Evolutionary conservation across 257 asterid genomes (phyloP).

Genomic region (Primulina huaijiensis): DNA sequence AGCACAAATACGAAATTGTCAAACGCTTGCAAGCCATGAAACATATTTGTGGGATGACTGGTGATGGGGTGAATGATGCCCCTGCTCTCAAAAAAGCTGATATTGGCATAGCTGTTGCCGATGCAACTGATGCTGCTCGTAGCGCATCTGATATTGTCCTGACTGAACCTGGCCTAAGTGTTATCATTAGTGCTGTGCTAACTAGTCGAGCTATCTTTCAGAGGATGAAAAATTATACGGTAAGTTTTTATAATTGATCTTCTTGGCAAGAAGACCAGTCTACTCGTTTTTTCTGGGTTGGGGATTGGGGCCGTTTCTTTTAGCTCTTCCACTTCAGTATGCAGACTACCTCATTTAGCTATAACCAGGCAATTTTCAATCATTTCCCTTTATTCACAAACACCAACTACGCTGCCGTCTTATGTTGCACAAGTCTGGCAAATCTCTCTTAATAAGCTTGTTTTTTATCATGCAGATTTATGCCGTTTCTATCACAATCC

Average conservation of each 20-base stretch:
- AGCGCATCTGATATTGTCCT: conserved; percentile 43
- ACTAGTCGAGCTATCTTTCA: conserved; percentile 44
- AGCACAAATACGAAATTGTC: conserved; percentile 42
- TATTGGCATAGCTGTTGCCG: conserved; percentile 44
- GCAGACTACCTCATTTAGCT: neutral
- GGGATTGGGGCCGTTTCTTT: neutral
- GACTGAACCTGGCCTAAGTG: conserved; percentile 43
- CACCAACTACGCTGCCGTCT: neutral
- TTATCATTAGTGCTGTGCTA: conserved; percentile 41
- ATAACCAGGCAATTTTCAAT: neutral
- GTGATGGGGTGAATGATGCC: conserved; percentile 48
- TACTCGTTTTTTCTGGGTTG: neutral
- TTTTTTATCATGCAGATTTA: conserved; percentile 32
- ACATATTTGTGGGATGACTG: conserved; percentile 46
- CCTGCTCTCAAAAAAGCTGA: conserved; percentile 45
- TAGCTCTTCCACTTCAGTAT: neutral
- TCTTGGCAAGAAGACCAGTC: neutral
- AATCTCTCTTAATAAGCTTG: neutral
- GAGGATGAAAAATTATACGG: conserved; percentile 44
- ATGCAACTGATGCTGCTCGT: conserved; percentile 47
- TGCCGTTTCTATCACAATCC: conserved; percentile 53
- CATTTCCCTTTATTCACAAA: neutral
- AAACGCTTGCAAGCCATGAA: conserved; percentile 34
- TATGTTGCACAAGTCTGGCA: neutral
- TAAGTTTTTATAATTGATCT: neutral